Base-by-base conservation (phyloP, 495 filamentous ascomycete genomes). In the Pyrenula aspistea region DNA sequence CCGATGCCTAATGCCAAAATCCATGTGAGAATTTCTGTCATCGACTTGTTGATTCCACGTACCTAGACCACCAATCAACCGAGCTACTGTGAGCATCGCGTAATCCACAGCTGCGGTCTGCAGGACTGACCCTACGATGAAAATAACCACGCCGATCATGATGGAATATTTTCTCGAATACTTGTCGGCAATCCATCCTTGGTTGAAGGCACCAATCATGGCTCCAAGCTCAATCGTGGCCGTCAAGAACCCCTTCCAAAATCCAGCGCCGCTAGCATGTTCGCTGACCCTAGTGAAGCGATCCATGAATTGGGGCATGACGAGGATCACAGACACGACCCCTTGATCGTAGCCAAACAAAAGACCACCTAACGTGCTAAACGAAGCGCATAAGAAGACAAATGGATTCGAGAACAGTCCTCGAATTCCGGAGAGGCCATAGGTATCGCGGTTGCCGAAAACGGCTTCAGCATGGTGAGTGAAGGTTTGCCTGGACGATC, bases 141-240 rank as follows among this genome's bases (percentile, higher is more conserved):
- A 85, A 56, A 84, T 74, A 2, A 63, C 56, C 8, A 81, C 78
- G 8, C 78, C 80, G 2, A 83, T 70, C 4, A 83, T 55, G 51
- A 84, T 77, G 0, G 78, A 78, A 54, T 76, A 82, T 24, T 79
- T 76, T 10, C 81, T 69, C 8, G 77, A 82, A 53, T 80, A 75
- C 61, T 71, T 76, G 59, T 84, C 81, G 0, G 81, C 80, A 36
- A 83, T 71, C 71, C 74, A 82, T 1, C 81, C 81, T 60, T 80
- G 75, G 54, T 79, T 80, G 15, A 83, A 56, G 0, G 79, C 78
- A 53, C 79, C 77, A 1, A 79, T 54, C 52, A 82, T 66, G 11
- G 80, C 80, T 11, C 80, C 78, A 47, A 82, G 59, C 58, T 82
- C 80, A 49, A 83, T 78, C 79, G 82, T 82, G 1, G 79, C 80